These are phyloP conservation scores for Diddensiella caesifluorescens DNA, from an alignment of 805 yeast genomes.

Conservation along the genomic window DNA sequence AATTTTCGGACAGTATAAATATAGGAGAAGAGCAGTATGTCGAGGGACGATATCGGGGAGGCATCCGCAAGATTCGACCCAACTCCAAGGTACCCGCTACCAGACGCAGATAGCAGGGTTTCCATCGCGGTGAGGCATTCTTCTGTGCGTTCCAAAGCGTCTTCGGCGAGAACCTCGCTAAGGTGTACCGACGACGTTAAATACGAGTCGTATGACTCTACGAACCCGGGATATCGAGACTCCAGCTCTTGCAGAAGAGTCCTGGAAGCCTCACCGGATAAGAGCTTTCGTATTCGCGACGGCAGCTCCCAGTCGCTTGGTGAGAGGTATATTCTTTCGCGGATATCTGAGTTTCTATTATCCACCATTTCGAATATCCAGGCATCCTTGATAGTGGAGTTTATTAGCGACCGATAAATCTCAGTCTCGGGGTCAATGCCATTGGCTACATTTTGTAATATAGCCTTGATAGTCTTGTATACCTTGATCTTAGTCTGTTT, in stretches of 20 bases:
- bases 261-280: slow-evolving; percentile 11
- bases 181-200: not conserved
- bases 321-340: slow-evolving; percentile 12
- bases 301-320: slow-evolving; percentile 12
- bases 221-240: slow-evolving; percentile 15
- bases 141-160: too few relatives aligned
- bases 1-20: too few relatives aligned
- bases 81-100: too few relatives aligned
- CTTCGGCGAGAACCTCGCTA: too few relatives aligned
- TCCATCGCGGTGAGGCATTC: too few relatives aligned
- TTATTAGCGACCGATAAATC: slow-evolving; percentile 14
- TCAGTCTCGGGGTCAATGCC: slow-evolving; percentile 6
- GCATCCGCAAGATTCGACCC: too few relatives aligned
- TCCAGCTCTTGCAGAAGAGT: slow-evolving; percentile 12
- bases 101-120: too few relatives aligned
- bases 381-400: slow-evolving; percentile 17
- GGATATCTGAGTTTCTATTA: slow-evolving; percentile 1
- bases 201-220: slow-evolving; percentile 7
- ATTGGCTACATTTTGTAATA: slow-evolving; percentile 2
- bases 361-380: slow-evolving; percentile 19
- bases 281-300: not conserved
- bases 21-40: slow-evolving; percentile 23
- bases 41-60: slow-evolving; percentile 15
- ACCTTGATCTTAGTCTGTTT: slow-evolving; percentile 1
- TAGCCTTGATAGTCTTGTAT: slow-evolving; percentile 8